phyloP scores from a whole-genome alignment of 2,329 filamentous ascomycete genomes.

The Scedosporium aurantiacum region DNA sequence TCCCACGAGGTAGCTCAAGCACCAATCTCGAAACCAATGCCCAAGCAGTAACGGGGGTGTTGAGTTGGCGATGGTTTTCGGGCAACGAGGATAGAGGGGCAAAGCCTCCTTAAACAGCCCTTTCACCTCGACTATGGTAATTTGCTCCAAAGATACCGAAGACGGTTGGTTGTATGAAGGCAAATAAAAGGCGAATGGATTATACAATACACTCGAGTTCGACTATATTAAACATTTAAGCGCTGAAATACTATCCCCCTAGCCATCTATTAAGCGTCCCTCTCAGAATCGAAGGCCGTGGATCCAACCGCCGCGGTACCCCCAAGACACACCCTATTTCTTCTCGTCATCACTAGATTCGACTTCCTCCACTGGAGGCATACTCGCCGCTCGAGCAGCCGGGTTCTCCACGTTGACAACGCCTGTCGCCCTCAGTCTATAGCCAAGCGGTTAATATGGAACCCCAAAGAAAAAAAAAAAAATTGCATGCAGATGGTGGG shows the following conservation, averaged over 20 bases:
- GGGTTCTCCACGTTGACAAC: constrained; percentile 72
- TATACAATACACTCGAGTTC: too few species aligned
- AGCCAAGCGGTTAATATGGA: constrained; percentile 5
- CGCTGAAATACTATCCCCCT: neutral
- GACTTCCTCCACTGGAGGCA: constrained; percentile 49
- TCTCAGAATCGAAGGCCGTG: neutral
- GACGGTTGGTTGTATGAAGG: too few species aligned
- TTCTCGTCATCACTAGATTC: constrained; percentile 9
- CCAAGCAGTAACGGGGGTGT: too few species aligned
- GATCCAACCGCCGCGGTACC: neutral
- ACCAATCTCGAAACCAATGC: too few species aligned
- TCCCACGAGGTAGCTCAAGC: too few species aligned
- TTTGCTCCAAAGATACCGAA: too few species aligned
- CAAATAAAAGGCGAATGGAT: too few species aligned
- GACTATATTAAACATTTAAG: too few species aligned
- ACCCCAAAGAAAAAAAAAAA: neutral
- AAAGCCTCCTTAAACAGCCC: too few species aligned
- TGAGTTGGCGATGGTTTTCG: too few species aligned
- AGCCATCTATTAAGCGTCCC: neutral
- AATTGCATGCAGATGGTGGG: neutral
- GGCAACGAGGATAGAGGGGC: too few species aligned
- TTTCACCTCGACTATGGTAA: too few species aligned
- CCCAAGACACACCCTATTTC: neutral
- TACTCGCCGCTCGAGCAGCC: constrained; percentile 56
- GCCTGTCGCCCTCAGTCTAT: constrained; percentile 58